These are phyloP conservation scores for Peribolospora baueri DNA, from an alignment of 768 basidiomycete species.

Conservation along the genomic window DNA sequence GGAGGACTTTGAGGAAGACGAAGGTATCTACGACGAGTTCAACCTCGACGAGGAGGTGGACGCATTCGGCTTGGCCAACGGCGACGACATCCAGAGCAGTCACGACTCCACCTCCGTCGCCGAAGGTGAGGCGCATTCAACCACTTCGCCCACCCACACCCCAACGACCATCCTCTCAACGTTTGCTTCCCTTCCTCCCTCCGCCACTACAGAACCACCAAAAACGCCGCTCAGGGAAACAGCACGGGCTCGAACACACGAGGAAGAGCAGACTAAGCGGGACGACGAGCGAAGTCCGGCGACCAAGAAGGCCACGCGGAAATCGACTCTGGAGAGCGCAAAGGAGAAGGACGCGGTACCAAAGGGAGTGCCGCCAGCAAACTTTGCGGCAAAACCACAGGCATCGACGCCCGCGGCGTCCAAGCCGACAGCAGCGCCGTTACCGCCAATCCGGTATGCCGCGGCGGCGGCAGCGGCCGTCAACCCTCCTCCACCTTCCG, in stretches of 20 bases:
- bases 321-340: constrained; percentile 7
- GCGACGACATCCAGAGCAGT: constrained; percentile 43
- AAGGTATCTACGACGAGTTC: constrained; percentile 92
- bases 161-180: neutral
- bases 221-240: constrained; percentile 36
- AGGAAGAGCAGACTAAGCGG: constrained; percentile 25
- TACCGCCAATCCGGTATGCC: constrained; percentile 71
- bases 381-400: constrained; percentile 2
- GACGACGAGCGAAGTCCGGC: constrained; percentile 38
- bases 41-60: constrained; percentile 92
- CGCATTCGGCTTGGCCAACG: constrained; percentile 43
- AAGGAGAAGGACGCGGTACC: neutral
- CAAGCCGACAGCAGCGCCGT: constrained; percentile 12
- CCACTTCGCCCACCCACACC: neutral
- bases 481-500: constrained; percentile 19
- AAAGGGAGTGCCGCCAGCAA: neutral
- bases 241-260: neutral
- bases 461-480: constrained; percentile 60
- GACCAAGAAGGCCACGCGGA: constrained; percentile 38
- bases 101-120: constrained; percentile 41
- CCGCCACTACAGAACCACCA: constrained; percentile 37
- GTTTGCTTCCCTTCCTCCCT: neutral
- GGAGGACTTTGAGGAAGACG: constrained; percentile 90
- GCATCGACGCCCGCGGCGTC: constrained; percentile 2
- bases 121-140: constrained; percentile 17